These are phyloP conservation scores for Phytophthora nicotianae DNA, from an alignment of 352 stramenopile species.

Conservation along the genomic window DNA sequence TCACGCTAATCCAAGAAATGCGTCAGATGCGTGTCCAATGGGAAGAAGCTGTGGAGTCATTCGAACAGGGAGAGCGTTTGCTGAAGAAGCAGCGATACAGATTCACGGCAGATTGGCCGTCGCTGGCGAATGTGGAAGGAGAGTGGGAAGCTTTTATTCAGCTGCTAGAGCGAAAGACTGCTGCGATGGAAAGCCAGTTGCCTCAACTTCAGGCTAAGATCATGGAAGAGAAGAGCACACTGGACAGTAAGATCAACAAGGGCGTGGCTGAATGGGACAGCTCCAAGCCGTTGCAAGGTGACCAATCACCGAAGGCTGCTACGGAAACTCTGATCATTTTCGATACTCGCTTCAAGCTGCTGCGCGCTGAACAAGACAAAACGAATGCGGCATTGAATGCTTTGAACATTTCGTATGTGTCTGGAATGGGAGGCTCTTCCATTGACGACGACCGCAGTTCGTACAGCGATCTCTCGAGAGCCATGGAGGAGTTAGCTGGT, in stretches of 20 bases:
- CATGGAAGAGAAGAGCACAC: slow-evolving; percentile 93
- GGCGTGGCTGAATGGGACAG: slow-evolving; percentile 82
- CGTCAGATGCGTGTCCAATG: slow-evolving; percentile 69
- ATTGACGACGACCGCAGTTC: slow-evolving; percentile 82
- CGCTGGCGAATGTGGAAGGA: slow-evolving; percentile 95
- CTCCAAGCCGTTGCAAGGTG: slow-evolving; percentile 80
- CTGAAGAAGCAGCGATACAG: slow-evolving; percentile 96
- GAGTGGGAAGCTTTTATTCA: slow-evolving; percentile 96
- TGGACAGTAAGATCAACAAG: slow-evolving; percentile 85
- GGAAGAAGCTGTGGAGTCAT: slow-evolving; percentile 84
- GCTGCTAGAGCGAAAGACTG: slow-evolving; percentile 87
- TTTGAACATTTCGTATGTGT: slow-evolving; percentile 86
- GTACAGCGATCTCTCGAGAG: slow-evolving; percentile 70
- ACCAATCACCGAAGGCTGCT: slow-evolving; percentile 68
- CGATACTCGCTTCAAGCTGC: slow-evolving; percentile 83
- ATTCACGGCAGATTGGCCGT: slow-evolving; percentile 97
- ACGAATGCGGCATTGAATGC: slow-evolving; percentile 96
- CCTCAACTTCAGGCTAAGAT: slow-evolving; percentile 98
- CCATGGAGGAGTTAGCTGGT: slow-evolving; percentile 93
- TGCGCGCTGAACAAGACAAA: slow-evolving; percentile 94
- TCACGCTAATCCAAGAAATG: slow-evolving; percentile 92
- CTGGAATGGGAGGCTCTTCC: slow-evolving; percentile 47
- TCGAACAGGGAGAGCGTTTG: slow-evolving; percentile 95
- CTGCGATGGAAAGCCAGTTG: slow-evolving; percentile 96
- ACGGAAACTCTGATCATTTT: slow-evolving; percentile 86